Percentiles rank a stretch among this genome's conserved stretches.
Conservation (phyloP, 1,284 basidiomycete genomes). For the Xerocomus amazonicus region DNA sequence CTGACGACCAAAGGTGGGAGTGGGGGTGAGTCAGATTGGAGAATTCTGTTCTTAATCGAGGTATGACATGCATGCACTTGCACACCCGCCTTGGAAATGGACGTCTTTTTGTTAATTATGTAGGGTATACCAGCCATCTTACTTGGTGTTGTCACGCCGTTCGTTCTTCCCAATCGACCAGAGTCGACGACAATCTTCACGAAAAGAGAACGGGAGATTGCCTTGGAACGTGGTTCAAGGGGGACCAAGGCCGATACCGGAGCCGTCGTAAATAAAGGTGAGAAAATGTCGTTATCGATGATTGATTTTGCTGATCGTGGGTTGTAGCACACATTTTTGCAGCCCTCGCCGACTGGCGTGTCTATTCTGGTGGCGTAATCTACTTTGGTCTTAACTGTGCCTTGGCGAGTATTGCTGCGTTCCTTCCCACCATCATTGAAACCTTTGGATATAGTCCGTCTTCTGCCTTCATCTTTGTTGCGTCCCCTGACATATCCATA, state of each 20-base stretch:
- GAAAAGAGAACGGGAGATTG: constrained; percentile 68
- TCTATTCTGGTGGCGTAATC: constrained; percentile 59
- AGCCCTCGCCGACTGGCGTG: constrained; percentile 65
- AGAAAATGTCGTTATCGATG: constrained; percentile 7
- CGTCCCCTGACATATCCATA: not conserved
- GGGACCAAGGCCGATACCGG: constrained; percentile 64
- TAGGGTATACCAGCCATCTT: constrained; percentile 66
- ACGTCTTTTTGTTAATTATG: not conserved
- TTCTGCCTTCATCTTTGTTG: not conserved
- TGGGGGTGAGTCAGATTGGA: constrained; percentile 45
- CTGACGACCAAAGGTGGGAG: constrained; percentile 21
- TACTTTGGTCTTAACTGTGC: constrained; percentile 81
- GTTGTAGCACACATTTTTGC: constrained; percentile 55
- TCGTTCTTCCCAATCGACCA: constrained; percentile 74
- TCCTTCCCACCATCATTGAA: constrained; percentile 79
- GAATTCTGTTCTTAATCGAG: constrained; percentile 75
- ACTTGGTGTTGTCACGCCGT: constrained; percentile 63
- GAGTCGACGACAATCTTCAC: constrained; percentile 69
- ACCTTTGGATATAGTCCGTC: constrained; percentile 60
- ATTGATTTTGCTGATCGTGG: not conserved
- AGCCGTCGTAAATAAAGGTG: constrained; percentile 65
- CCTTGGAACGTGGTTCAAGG: constrained; percentile 70
- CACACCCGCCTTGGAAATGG: not conserved
- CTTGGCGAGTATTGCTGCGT: constrained; percentile 76
- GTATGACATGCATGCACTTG: constrained; percentile 30